phyloP scores from a whole-genome alignment of 1,139 yeast genomes.

The Lodderomyces oxycetoniae region DNA sequence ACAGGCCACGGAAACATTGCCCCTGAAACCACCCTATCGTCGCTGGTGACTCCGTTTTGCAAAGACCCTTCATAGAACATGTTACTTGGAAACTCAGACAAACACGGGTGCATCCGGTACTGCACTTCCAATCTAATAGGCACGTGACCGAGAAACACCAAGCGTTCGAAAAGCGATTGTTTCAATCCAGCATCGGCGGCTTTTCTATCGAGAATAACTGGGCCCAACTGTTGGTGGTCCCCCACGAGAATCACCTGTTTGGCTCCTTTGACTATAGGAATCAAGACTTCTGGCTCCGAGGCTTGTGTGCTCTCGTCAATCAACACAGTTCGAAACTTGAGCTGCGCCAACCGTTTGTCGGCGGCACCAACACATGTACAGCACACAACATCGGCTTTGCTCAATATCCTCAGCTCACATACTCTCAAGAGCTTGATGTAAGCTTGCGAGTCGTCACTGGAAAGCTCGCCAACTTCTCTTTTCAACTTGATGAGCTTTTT shows the following conservation, averaged over 20 bases:
- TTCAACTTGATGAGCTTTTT: constrained; percentile 55
- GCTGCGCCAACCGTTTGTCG: constrained; percentile 52
- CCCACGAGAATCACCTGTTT: constrained; percentile 88
- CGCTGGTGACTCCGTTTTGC: constrained; percentile 84
- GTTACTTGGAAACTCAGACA: constrained; percentile 85
- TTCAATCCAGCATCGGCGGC: constrained; percentile 85
- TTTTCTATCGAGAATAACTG: constrained; percentile 72
- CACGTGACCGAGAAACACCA: constrained; percentile 76
- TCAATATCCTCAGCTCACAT: constrained; percentile 49
- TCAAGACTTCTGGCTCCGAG: constrained; percentile 84
- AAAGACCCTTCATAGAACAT: constrained; percentile 91
- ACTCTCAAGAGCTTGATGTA: constrained; percentile 39
- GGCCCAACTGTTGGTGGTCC: constrained; percentile 94
- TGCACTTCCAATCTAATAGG: constrained; percentile 89
- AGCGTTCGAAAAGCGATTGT: constrained; percentile 82
- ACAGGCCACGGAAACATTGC: constrained; percentile 89
- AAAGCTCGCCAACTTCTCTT: constrained; percentile 68
- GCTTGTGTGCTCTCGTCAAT: constrained; percentile 95
- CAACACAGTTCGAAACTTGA: constrained; percentile 68
- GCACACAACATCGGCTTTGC: constrained; percentile 75
- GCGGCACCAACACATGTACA: constrained; percentile 94
- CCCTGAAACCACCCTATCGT: constrained; percentile 54
- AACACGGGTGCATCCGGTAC: constrained; percentile 89
- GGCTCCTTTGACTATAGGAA: constrained; percentile 86
- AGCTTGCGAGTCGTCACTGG: constrained; percentile 45